Conservation (phyloP, 2,329 filamentous ascomycete genomes). For the Monilinia vaccinii-corymbosi region DNA sequence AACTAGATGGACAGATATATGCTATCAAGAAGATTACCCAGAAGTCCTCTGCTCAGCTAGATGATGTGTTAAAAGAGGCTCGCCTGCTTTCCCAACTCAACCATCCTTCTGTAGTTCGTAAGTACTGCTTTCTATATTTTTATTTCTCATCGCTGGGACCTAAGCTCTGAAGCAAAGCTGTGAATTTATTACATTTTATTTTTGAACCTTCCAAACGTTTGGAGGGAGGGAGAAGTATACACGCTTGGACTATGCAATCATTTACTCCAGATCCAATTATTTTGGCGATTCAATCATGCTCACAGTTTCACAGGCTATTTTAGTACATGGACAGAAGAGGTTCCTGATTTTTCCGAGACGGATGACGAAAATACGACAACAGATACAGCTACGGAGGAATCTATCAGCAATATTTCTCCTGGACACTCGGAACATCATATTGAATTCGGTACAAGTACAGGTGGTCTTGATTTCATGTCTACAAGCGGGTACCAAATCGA, state of each 20-base stretch:
- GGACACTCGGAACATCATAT: slow-evolving; percentile 20
- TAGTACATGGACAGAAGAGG: slow-evolving; percentile 85
- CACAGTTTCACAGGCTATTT: slow-evolving; percentile 56
- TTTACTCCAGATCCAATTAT: too few relatives aligned
- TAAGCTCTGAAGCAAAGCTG: neutral
- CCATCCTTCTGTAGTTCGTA: slow-evolving; percentile 57
- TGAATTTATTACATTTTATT: neutral
- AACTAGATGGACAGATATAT: slow-evolving; percentile 86
- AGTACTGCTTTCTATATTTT: slow-evolving; percentile 14
- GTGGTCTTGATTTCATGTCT: slow-evolving; percentile 88
- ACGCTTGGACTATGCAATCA: neutral
- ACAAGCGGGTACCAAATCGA: slow-evolving; percentile 71
- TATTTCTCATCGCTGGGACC: neutral
- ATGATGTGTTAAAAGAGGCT: slow-evolving; percentile 76
- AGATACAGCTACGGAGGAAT: slow-evolving; percentile 31
- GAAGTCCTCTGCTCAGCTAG: slow-evolving; percentile 67
- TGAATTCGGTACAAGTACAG: slow-evolving; percentile 46
- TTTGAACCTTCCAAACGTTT: neutral
- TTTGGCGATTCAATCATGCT: neutral
- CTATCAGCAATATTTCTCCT: slow-evolving; percentile 22
- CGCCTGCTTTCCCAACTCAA: slow-evolving; percentile 86
- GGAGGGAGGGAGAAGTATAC: neutral
- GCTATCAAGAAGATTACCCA: slow-evolving; percentile 95
- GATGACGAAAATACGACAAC: slow-evolving; percentile 47
- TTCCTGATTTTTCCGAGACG: slow-evolving; percentile 42